phyloP scores from a whole-genome alignment of 2,329 filamentous ascomycete species.

The Coniochaeta hoffmannii region DNA sequence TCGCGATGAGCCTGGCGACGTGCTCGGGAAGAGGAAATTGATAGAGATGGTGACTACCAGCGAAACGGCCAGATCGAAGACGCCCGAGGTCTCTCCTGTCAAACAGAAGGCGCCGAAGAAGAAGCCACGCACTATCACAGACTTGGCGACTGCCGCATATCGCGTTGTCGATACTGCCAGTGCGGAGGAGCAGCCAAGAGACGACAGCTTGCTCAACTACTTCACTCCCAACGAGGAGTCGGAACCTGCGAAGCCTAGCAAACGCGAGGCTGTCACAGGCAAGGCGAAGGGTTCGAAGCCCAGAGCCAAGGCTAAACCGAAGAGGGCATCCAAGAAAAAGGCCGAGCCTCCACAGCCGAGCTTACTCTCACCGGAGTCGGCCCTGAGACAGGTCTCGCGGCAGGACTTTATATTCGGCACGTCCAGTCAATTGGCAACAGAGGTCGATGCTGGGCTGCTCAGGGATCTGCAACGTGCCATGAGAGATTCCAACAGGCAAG shows the following conservation, averaged over 20 bases:
- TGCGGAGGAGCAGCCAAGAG: conserved; percentile 14
- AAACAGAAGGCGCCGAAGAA: conserved; percentile 55
- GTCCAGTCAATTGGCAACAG: conserved; percentile 70
- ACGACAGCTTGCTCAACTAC: conserved; percentile 37
- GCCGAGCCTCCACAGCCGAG: conserved; percentile 32
- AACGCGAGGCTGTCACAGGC: conserved; percentile 15
- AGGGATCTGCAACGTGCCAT: conserved; percentile 56
- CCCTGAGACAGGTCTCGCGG: conserved; percentile 54
- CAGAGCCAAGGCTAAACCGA: conserved; percentile 11
- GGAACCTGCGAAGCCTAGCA: conserved; percentile 21
- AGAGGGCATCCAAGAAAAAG: conserved; percentile 26
- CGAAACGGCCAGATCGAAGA: conserved; percentile 17
- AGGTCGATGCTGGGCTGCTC: conserved; percentile 61
- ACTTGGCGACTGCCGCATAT: conserved; percentile 67
- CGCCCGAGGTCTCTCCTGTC: conserved; percentile 21
- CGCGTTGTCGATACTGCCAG: conserved; percentile 21
- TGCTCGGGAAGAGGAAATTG: conserved; percentile 48
- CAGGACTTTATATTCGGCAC: conserved; percentile 83
- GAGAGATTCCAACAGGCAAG: conserved; percentile 44
- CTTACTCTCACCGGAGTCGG: conserved; percentile 62
- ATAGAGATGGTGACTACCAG: conserved; percentile 40
- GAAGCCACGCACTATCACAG: conserved; percentile 71
- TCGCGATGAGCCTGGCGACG: conserved; percentile 9
- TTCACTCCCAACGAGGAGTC: conserved; percentile 29
- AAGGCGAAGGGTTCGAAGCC: conserved; percentile 19